Evolutionary conservation across 176 grass and related monocot genomes (phyloP).

Genomic region (Oryza australiensis): DNA sequence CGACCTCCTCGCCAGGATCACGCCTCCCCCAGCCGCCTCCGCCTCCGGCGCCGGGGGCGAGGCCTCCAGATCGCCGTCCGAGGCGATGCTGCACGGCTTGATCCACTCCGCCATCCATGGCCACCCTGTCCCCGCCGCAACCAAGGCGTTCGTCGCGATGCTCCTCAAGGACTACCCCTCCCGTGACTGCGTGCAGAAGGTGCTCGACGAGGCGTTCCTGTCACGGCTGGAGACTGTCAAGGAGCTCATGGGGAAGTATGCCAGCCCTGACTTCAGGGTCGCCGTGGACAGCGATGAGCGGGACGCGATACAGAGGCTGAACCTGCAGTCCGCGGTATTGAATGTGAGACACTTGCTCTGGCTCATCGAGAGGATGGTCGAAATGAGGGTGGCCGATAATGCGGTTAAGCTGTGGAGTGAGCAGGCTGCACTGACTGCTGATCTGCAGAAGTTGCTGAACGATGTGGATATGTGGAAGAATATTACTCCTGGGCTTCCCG

Average conservation of each 20-base stretch:
- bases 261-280: conserved; percentile 77
- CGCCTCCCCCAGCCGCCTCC: not conserved
- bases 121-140: conserved; percentile 56
- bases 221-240: conserved; percentile 68
- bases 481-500: conserved; percentile 72
- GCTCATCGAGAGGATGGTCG: conserved; percentile 92
- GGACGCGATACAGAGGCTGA: conserved; percentile 79
- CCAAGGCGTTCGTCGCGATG: conserved; percentile 89
- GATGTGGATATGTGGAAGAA: conserved; percentile 89
- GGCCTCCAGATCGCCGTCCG: conserved; percentile 21
- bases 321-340: conserved; percentile 63
- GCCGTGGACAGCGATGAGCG: conserved; percentile 70
- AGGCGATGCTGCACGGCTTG: conserved; percentile 69
- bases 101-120: conserved; percentile 72
- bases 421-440: conserved; percentile 58
- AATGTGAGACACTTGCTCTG: conserved; percentile 77
- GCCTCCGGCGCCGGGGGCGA: not conserved
- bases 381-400: conserved; percentile 62
- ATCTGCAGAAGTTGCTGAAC: conserved; percentile 73
- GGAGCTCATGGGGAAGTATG: conserved; percentile 87
- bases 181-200: conserved; percentile 57
- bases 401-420: conserved; percentile 74
- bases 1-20: conserved; percentile 53
- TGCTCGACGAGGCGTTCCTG: conserved; percentile 61
- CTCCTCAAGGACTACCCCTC: conserved; percentile 77